Conservation (phyloP, 345 rosid species). For the Rhodomyrtus tomentosa region DNA sequence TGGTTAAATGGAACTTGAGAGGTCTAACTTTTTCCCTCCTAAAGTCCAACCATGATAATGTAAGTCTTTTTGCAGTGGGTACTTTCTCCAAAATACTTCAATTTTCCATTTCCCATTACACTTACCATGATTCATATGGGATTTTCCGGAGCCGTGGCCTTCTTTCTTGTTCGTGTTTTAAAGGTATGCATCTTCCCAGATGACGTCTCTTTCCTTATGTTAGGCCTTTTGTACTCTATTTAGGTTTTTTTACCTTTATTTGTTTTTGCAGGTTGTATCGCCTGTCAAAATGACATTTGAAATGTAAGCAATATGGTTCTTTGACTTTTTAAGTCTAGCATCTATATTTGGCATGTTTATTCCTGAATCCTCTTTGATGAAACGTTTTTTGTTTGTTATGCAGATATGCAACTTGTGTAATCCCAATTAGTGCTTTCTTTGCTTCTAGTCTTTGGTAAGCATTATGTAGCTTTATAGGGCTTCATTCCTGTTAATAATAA, state of each 20-base stretch:
- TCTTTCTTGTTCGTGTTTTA: constrained; percentile 83
- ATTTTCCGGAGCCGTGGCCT: constrained; percentile 72
- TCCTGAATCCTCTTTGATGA: not conserved
- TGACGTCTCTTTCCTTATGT: not conserved
- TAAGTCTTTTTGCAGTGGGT: constrained; percentile 79
- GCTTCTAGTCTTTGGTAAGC: constrained; percentile 98
- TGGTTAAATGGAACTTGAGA: not conserved
- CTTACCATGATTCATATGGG: constrained; percentile 99
- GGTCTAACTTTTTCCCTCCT: not conserved
- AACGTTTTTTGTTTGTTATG: not conserved
- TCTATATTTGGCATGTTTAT: not conserved
- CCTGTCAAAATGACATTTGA: constrained; percentile 98
- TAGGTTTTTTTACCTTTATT: not conserved
- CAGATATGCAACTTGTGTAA: constrained; percentile 95
- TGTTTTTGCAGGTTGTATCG: constrained; percentile 61
- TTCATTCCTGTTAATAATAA: not conserved
- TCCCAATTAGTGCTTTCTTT: constrained; percentile 98
- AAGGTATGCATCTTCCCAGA: constrained; percentile 42
- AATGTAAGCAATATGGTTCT: constrained; percentile 46
- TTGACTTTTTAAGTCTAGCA: not conserved
- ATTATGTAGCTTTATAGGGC: not conserved
- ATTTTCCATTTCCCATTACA: constrained; percentile 86
- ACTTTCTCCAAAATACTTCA: constrained; percentile 87
- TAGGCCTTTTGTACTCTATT: not conserved
- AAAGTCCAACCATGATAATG: not conserved